Conservation (phyloP, 495 filamentous ascomycete genomes). For the Aspergillus homomorphus region DNA sequence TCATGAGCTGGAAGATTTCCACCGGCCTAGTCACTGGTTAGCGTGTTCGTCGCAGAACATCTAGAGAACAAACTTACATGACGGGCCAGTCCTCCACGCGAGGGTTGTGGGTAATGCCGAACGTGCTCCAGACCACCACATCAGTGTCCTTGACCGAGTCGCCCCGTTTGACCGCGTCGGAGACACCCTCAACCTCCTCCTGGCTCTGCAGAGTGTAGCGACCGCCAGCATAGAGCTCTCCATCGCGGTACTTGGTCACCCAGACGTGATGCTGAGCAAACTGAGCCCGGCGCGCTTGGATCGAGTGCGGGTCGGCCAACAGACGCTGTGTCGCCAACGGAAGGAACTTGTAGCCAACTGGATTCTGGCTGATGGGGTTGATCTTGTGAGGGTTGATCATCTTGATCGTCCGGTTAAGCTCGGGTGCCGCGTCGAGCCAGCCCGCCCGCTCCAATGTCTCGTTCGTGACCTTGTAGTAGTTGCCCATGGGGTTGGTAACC, state of each 20-base stretch:
- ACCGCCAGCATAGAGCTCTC: slow-evolving; percentile 80
- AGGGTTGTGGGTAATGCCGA: slow-evolving; percentile 64
- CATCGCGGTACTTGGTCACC: slow-evolving; percentile 74
- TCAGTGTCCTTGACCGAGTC: slow-evolving; percentile 50
- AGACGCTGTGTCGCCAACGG: slow-evolving; percentile 75
- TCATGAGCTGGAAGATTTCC: slow-evolving; percentile 60
- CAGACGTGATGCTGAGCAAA: slow-evolving; percentile 87
- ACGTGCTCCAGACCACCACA: slow-evolving; percentile 51
- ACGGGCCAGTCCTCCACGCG: slow-evolving; percentile 65
- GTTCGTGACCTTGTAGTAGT: slow-evolving; percentile 66
- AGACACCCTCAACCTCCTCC: slow-evolving; percentile 55
- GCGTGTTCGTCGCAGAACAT: not conserved
- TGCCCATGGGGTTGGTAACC: slow-evolving; percentile 77
- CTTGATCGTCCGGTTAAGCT: slow-evolving; percentile 72
- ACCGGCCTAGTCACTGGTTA: slow-evolving; percentile 41
- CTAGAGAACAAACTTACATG: slow-evolving; percentile 46
- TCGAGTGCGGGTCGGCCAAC: slow-evolving; percentile 69
- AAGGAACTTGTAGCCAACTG: slow-evolving; percentile 79
- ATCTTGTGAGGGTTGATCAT: slow-evolving; percentile 68
- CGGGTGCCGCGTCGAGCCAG: slow-evolving; percentile 64
- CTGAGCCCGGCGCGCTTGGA: slow-evolving; percentile 75
- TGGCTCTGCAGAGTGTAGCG: slow-evolving; percentile 82
- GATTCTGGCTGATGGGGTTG: slow-evolving; percentile 72
- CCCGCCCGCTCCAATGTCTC: slow-evolving; percentile 61
- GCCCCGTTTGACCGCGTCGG: slow-evolving; percentile 52